These are phyloP conservation scores for slime mould (Dictyostelium discoideum) DNA, from an alignment of 78 protist species.

Conservation along the genomic window dicty_2.7 NC_007088.5:6974001-6974500, in stretches of 20 bases:
- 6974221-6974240: background rate
- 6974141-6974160: background rate
- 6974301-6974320: background rate
- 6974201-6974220: slow-evolving; percentile 4
- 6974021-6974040: background rate
- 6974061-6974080: background rate
- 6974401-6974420: background rate
- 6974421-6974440: background rate
- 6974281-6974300: background rate
- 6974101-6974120: background rate
- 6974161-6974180: background rate
- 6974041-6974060: background rate
- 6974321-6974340: slow-evolving; percentile 7
- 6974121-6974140: background rate
- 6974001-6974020: background rate
- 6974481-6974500: background rate
- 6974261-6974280: slow-evolving; percentile 1
- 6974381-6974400: background rate
- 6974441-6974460: background rate
- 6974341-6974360: background rate
- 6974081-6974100: background rate
- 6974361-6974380: background rate
- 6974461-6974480: background rate
- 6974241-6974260: background rate
- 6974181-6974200: slow-evolving; percentile 26